Conservation (phyloP, 306 rosid genomes). For the Prunus mongolica region DNA sequence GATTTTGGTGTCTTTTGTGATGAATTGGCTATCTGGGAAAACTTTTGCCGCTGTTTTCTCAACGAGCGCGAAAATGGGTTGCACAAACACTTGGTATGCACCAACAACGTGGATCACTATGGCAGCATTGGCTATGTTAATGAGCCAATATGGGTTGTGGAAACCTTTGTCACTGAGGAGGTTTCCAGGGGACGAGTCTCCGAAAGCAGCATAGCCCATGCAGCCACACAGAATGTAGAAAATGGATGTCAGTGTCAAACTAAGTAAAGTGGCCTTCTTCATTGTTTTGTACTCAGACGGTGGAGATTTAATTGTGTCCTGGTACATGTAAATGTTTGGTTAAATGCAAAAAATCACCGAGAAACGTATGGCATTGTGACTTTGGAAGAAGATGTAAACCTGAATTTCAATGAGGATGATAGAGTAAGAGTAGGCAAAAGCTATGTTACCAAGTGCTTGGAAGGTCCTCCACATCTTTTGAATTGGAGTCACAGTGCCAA, state of each 20-base stretch:
- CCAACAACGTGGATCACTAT: conserved; percentile 71
- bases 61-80: conserved; percentile 55
- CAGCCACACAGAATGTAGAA: conserved; percentile 79
- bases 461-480: conserved; percentile 72
- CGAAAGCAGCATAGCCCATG: conserved; percentile 65
- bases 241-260: conserved; percentile 46
- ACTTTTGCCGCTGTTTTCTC: conserved; percentile 29
- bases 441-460: conserved; percentile 83
- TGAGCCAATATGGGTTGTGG: conserved; percentile 58
- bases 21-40: conserved; percentile 38
- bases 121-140: conserved; percentile 72
- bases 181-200: conserved; percentile 62
- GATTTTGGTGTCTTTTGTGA: conserved; percentile 38
- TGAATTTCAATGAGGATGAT: conserved; percentile 84
- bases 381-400: conserved; percentile 29
- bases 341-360: neutral
- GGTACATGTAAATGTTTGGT: conserved; percentile 2
- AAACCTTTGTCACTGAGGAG: conserved; percentile 58
- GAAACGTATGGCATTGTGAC: neutral
- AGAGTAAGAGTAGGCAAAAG: conserved; percentile 88
- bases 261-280: conserved; percentile 46
- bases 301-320: conserved; percentile 65
- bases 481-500: conserved; percentile 54
- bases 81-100: conserved; percentile 67
- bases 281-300: conserved; percentile 62